These are phyloP conservation scores for Apodospora peruviana DNA, from an alignment of 495 filamentous ascomycete species.

Conservation along the genomic window DNA sequence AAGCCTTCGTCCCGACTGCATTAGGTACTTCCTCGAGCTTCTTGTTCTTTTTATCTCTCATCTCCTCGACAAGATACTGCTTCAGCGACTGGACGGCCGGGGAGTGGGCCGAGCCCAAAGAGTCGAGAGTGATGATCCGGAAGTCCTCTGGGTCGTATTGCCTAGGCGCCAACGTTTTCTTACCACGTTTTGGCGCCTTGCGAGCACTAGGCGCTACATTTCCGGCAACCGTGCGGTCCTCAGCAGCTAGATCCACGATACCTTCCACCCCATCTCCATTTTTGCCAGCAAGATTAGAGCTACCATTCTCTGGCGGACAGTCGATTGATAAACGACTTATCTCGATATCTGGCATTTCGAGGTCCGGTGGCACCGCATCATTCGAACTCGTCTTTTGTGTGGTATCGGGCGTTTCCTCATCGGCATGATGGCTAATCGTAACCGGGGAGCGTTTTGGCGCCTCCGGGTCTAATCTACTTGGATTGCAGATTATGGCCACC, in stretches of 20 bases:
- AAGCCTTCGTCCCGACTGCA: conserved; percentile 62
- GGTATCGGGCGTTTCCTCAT: no score
- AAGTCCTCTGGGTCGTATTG: conserved; percentile 42
- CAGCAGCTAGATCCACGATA: conserved; percentile 10
- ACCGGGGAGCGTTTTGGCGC: no score
- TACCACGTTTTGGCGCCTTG: conserved; percentile 10
- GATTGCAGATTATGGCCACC: conserved; percentile 91
- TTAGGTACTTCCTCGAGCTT: conserved; percentile 47
- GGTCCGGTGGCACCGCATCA: not conserved
- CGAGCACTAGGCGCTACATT: not conserved
- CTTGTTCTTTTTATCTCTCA: conserved; percentile 55
- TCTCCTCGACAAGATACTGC: conserved; percentile 72
- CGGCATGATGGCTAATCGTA: no score
- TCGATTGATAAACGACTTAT: conserved; percentile 23
- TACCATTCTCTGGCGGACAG: conserved; percentile 5
- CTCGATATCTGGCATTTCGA: conserved; percentile 11
- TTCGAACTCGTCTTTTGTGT: not conserved
- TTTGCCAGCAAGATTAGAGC: conserved; percentile 13
- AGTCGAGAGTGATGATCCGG: conserved; percentile 85
- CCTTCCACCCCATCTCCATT: conserved; percentile 4
- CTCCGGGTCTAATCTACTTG: conserved; percentile 48
- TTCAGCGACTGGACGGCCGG: conserved; percentile 60
- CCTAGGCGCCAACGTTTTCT: conserved; percentile 23
- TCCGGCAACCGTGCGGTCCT: conserved; percentile 1
- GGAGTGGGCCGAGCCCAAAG: conserved; percentile 58